Percentiles rank a stretch among this genome's conserved stretches.
These are phyloP conservation scores for Chlorella sp. DNA, from an alignment of 139 green algal species.

Conservation along the genomic window DNA sequence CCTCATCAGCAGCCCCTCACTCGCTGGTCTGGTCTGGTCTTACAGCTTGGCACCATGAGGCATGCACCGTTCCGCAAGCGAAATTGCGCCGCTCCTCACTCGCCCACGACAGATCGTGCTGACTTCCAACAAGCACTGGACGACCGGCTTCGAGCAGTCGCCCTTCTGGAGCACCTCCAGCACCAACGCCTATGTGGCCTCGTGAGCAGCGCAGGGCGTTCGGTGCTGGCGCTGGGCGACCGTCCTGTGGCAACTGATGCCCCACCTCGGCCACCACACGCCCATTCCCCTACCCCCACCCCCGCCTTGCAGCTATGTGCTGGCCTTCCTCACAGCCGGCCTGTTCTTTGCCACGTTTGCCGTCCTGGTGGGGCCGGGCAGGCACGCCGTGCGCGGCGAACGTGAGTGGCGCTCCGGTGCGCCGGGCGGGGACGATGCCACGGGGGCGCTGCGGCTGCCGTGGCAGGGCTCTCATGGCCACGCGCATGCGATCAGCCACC, in stretches of 20 bases:
- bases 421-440: background rate
- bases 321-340: conserved; percentile 13
- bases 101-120: background rate
- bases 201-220: background rate
- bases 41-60: background rate
- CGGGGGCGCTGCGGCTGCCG: background rate
- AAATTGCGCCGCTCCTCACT: background rate
- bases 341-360: background rate
- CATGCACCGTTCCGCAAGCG: background rate
- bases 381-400: background rate
- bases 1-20: background rate
- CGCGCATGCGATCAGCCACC: background rate
- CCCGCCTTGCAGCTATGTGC: conserved; percentile 15
- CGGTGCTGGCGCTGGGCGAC: too few species aligned
- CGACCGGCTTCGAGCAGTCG: background rate
- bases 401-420: background rate
- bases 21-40: too few species aligned
- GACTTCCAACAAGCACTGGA: conserved; percentile 22
- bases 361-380: conserved; percentile 4
- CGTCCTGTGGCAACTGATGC: too few species aligned
- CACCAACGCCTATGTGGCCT: background rate
- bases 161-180: background rate
- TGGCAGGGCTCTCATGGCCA: background rate
- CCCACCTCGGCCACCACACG: too few species aligned
- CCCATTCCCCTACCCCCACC: too few species aligned